phyloP scores from a whole-genome alignment of 352 stramenopile genomes.

The Albugo candida region DNA sequence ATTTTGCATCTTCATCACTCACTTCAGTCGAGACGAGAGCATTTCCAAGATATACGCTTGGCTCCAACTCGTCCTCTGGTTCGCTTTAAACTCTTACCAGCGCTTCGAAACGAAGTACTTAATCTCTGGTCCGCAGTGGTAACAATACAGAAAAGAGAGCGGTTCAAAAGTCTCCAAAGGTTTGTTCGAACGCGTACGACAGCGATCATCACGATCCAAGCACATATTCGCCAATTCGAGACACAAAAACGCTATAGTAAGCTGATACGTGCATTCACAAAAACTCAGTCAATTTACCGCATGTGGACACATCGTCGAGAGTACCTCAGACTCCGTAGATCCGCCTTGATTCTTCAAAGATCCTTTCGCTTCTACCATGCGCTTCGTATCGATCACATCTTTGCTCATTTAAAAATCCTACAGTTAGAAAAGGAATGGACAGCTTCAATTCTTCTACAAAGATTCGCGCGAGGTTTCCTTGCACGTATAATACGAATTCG shows the following conservation, averaged over 20 bases:
- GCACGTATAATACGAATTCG: slow-evolving; percentile 14
- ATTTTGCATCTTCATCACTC: slow-evolving; percentile 25
- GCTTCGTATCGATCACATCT: slow-evolving; percentile 27
- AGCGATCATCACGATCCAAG: slow-evolving; percentile 39
- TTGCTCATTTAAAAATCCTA: slow-evolving; percentile 31
- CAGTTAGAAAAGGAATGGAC: slow-evolving; percentile 22
- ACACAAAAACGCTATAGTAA: slow-evolving; percentile 14
- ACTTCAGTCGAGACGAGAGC: slow-evolving; percentile 17
- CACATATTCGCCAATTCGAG: slow-evolving; percentile 27
- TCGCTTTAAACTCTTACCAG: slow-evolving; percentile 23
- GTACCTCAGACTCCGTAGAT: slow-evolving; percentile 23
- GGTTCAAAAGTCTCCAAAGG: no score
- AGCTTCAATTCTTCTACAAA: slow-evolving; percentile 23
- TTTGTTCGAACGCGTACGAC: background rate
- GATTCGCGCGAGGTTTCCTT: slow-evolving; percentile 32
- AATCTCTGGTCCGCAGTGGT: slow-evolving; percentile 30
- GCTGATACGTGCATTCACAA: slow-evolving; percentile 20
- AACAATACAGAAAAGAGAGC: no score
- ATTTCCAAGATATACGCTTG: slow-evolving; percentile 39
- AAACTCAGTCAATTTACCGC: slow-evolving; percentile 29
- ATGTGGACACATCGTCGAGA: slow-evolving; percentile 21
- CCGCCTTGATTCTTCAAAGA: slow-evolving; percentile 30
- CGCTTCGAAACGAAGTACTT: slow-evolving; percentile 29
- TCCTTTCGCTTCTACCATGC: slow-evolving; percentile 29
- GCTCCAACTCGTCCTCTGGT: slow-evolving; percentile 13